Conservation (phyloP, 1,284 basidiomycete species). For the Mycena citricolor region DNA sequence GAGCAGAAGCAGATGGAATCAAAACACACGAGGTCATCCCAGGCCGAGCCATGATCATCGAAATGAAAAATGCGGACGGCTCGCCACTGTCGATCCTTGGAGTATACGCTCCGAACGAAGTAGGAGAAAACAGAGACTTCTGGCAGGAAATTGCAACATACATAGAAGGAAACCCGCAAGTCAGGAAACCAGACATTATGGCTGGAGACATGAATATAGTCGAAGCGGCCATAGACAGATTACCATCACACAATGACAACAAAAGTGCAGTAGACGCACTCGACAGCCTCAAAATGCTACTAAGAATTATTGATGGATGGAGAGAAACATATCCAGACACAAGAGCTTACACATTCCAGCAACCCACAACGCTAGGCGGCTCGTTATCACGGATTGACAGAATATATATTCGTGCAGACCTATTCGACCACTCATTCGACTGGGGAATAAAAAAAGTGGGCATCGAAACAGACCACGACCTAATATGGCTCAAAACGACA, state of each 20-base stretch:
- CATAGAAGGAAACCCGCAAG: background rate
- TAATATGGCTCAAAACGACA: slow-evolving; percentile 28
- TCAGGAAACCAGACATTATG: slow-evolving; percentile 32
- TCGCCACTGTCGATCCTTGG: slow-evolving; percentile 26
- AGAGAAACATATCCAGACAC: slow-evolving; percentile 7
- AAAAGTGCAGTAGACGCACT: slow-evolving; percentile 18
- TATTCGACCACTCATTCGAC: slow-evolving; percentile 12
- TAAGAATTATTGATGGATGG: slow-evolving; percentile 30
- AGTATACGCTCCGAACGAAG: slow-evolving; percentile 38
- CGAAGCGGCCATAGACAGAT: slow-evolving; percentile 37
- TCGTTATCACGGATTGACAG: slow-evolving; percentile 36
- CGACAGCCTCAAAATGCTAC: slow-evolving; percentile 22
- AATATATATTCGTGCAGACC: slow-evolving; percentile 30
- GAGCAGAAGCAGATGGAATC: slow-evolving; percentile 13
- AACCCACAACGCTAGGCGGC: slow-evolving; percentile 27
- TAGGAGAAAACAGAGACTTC: slow-evolving; percentile 29
- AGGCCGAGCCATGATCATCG: slow-evolving; percentile 30
- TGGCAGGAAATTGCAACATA: slow-evolving; percentile 26
- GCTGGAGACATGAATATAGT: slow-evolving; percentile 44
- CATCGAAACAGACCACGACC: slow-evolving; percentile 31
- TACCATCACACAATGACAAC: slow-evolving; percentile 28
- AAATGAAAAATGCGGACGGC: slow-evolving; percentile 11
- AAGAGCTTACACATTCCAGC: slow-evolving; percentile 2
- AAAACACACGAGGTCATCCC: slow-evolving; percentile 26
- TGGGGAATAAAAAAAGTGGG: slow-evolving; percentile 29